phyloP scores from a whole-genome alignment of 345 rosid species.

The Moringa oleifera region DNA sequence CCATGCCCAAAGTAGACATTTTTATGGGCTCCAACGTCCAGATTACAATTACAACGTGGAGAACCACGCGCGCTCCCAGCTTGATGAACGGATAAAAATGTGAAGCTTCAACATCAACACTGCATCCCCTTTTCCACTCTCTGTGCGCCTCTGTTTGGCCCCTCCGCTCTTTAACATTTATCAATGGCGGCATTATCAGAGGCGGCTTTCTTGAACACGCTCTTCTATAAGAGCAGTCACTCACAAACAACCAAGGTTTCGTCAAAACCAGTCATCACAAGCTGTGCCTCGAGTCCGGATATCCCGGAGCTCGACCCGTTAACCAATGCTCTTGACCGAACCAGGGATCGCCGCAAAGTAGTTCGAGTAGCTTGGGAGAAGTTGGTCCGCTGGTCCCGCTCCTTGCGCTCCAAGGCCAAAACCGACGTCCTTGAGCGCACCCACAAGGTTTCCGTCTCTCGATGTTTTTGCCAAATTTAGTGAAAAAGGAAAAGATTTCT shows the following conservation, averaged over 20 bases:
- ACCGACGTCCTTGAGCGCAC: slow-evolving; percentile 76
- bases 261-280: slow-evolving; percentile 16
- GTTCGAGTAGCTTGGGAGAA: slow-evolving; percentile 90
- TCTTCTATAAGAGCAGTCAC: slow-evolving; percentile 20
- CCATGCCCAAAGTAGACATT: no score
- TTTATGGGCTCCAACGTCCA: no score
- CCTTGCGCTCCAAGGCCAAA: slow-evolving; percentile 70
- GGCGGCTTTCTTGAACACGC: slow-evolving; percentile 30
- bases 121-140: neutral
- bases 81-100: no score
- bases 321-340: slow-evolving; percentile 20
- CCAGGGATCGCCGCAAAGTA: slow-evolving; percentile 53
- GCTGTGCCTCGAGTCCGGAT: slow-evolving; percentile 27
- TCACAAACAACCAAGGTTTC: slow-evolving; percentile 2
- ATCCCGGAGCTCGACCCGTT: slow-evolving; percentile 13
- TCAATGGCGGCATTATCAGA: slow-evolving; percentile 38
- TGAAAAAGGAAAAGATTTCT: neutral
- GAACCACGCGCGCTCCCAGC: no score
- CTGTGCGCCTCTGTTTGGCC: slow-evolving; percentile 16
- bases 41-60: no score
- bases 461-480: neutral
- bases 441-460: slow-evolving; percentile 44
- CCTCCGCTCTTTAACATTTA: slow-evolving; percentile 10
- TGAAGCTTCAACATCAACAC: neutral
- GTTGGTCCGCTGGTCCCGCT: slow-evolving; percentile 86